Evolutionary conservation across 2,329 filamentous ascomycete genomes (phyloP).

Genomic region (Verticillium dahliae): DNA sequence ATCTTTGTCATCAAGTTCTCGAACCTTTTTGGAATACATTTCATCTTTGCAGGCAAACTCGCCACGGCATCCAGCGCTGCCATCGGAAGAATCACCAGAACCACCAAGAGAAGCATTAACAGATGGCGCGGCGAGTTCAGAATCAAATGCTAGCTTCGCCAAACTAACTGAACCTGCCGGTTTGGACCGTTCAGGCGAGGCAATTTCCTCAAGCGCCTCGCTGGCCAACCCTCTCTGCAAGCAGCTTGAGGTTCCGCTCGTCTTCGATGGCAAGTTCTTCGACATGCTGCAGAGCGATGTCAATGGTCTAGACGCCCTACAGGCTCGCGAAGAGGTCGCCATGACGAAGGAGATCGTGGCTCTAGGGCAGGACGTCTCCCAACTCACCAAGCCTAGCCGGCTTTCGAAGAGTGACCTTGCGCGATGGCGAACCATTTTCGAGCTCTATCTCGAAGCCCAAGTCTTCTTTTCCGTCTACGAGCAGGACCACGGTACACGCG

Average conservation of each 20-base stretch:
- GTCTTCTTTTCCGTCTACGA: slow-evolving; percentile 80
- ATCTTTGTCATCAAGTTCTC: slow-evolving; percentile 58
- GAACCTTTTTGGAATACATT: slow-evolving; percentile 55
- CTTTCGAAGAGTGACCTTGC: slow-evolving; percentile 62
- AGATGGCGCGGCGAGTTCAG: background rate
- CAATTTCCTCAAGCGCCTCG: background rate
- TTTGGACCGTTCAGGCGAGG: background rate
- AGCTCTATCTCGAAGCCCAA: slow-evolving; percentile 71
- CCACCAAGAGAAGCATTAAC: background rate
- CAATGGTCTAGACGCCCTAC: slow-evolving; percentile 59
- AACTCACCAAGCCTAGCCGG: slow-evolving; percentile 56
- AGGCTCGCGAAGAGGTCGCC: slow-evolving; percentile 56
- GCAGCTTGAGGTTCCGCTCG: slow-evolving; percentile 66
- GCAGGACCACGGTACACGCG: slow-evolving; percentile 59
- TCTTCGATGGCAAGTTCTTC: slow-evolving; percentile 77
- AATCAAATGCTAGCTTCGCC: background rate
- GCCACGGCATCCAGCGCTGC: slow-evolving; percentile 5
- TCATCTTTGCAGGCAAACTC: slow-evolving; percentile 25
- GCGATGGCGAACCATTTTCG: slow-evolving; percentile 75
- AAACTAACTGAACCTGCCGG: too few relatives aligned
- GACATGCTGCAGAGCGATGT: slow-evolving; percentile 67
- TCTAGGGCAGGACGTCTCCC: slow-evolving; percentile 59
- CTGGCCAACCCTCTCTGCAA: slow-evolving; percentile 4
- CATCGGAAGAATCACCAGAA: slow-evolving; percentile 6
- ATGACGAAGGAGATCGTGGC: slow-evolving; percentile 57